A percentile compares a stretch with the other conserved stretches of the same genome.
Conservation (phyloP, 768 basidiomycete species). For the Saitozyma sp. region DNA sequence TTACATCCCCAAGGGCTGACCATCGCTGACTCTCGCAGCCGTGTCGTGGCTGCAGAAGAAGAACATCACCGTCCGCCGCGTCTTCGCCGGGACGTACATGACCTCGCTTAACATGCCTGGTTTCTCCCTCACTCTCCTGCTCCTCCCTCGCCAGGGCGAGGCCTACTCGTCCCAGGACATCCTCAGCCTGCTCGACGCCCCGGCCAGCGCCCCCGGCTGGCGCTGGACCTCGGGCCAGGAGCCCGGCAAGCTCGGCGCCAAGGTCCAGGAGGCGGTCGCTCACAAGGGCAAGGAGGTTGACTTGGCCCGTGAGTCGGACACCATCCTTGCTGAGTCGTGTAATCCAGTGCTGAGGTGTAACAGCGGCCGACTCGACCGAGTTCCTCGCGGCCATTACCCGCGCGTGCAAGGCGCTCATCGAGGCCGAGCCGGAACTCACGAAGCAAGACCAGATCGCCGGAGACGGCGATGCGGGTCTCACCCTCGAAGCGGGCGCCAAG, state of each 20-base stretch:
- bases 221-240: slow-evolving; percentile 64
- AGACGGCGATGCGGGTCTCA: slow-evolving; percentile 74
- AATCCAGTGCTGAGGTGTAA: neutral
- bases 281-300: slow-evolving; percentile 36
- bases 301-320: slow-evolving; percentile 31
- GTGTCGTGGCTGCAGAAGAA: slow-evolving; percentile 41
- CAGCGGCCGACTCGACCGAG: slow-evolving; percentile 29
- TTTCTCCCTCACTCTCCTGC: slow-evolving; percentile 61
- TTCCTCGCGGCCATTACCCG: slow-evolving; percentile 39
- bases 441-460: slow-evolving; percentile 87
- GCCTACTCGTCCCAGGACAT: slow-evolving; percentile 47
- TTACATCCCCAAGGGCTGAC: neutral
- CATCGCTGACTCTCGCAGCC: slow-evolving; percentile 15
- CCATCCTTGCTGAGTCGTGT: neutral
- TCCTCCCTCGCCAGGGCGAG: slow-evolving; percentile 53
- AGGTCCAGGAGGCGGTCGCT: slow-evolving; percentile 21
- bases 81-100: slow-evolving; percentile 84
- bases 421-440: slow-evolving; percentile 85
- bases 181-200: slow-evolving; percentile 52
- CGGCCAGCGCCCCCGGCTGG: slow-evolving; percentile 73
- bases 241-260: slow-evolving; percentile 28
- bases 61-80: slow-evolving; percentile 61
- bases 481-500: slow-evolving; percentile 64
- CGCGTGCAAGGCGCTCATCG: slow-evolving; percentile 57
- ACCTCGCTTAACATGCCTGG: slow-evolving; percentile 56